A percentile compares a stretch with the other conserved stretches of the same genome.
Evolutionary conservation across 106 monocot species (phyloP).

Genomic region (Allium cepa): DNA sequence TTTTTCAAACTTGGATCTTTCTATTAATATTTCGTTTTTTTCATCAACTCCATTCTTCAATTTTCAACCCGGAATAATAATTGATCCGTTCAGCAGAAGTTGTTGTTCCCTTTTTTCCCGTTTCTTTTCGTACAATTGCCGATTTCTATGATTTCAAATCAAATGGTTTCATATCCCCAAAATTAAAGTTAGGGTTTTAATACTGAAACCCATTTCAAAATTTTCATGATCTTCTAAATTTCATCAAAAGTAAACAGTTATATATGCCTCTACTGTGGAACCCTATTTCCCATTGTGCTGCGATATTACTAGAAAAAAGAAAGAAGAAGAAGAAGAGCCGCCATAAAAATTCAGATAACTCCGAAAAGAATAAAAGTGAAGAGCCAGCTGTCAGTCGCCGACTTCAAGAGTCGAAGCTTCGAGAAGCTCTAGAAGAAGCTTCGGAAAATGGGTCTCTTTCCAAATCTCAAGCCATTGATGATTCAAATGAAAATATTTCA

Average conservation of each 20-base stretch:
- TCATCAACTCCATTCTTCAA: neutral
- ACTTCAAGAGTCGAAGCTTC: conserved; percentile 57
- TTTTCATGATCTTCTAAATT: neutral
- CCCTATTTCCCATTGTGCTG: conserved; percentile 87
- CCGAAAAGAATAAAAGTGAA: conserved; percentile 17
- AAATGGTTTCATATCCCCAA: neutral
- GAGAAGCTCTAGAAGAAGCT: conserved; percentile 90
- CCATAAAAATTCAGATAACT: conserved; percentile 10
- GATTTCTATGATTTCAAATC: neutral
- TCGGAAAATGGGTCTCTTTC: conserved; percentile 78
- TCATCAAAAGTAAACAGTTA: neutral
- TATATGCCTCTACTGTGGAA: conserved; percentile 92
- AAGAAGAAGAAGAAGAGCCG: conserved; percentile 7
- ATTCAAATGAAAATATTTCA: neutral
- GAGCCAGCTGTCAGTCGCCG: conserved; percentile 48
- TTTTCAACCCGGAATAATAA: neutral
- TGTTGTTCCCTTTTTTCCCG: neutral
- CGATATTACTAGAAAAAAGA: neutral
- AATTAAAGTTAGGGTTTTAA: neutral
- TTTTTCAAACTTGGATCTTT: neutral
- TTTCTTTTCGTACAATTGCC: neutral
- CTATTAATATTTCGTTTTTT: neutral
- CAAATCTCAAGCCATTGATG: conserved; percentile 64
- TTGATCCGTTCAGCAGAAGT: neutral
- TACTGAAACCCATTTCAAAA: neutral